Evolutionary conservation across 2,329 filamentous ascomycete genomes (phyloP).

Genomic region (Cyphellophora attinorum): DNA sequence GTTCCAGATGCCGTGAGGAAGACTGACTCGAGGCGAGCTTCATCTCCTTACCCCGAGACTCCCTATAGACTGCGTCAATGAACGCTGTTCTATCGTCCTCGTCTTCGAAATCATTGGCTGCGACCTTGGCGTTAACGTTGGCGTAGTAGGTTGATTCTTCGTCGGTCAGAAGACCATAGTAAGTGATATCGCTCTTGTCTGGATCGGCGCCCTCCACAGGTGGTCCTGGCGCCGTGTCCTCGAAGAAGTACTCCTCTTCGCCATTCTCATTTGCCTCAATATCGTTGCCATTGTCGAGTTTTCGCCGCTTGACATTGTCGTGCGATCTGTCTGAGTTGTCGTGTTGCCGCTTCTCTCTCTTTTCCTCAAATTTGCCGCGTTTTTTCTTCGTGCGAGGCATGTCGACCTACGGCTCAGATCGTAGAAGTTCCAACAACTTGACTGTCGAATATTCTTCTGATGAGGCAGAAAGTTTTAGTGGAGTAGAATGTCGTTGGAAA

Average conservation of each 20-base stretch:
- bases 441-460: too few relatives aligned
- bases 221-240: conserved; percentile 14
- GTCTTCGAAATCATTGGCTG: conserved; percentile 75
- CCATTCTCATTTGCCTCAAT: conserved; percentile 5
- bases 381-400: conserved; percentile 41
- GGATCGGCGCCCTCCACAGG: conserved; percentile 10
- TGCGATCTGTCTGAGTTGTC: conserved; percentile 25
- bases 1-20: conserved; percentile 86
- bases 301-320: conserved; percentile 30
- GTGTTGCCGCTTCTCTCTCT: conserved; percentile 22
- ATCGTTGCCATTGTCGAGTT: conserved; percentile 20
- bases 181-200: conserved; percentile 51
- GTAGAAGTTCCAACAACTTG: neutral
- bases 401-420: too few relatives aligned
- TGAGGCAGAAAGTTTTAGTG: too few relatives aligned
- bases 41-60: conserved; percentile 84
- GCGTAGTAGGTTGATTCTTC: conserved; percentile 95
- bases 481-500: too few relatives aligned
- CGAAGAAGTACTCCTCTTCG: conserved; percentile 32
- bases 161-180: conserved; percentile 87
- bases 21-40: conserved; percentile 95
- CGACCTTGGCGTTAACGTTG: conserved; percentile 78
- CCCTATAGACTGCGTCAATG: conserved; percentile 72
- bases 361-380: conserved; percentile 33
- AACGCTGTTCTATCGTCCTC: conserved; percentile 63